These are phyloP conservation scores for Cytospora mali DNA, from an alignment of 2,329 filamentous ascomycete genomes.

Conservation along the genomic window DNA sequence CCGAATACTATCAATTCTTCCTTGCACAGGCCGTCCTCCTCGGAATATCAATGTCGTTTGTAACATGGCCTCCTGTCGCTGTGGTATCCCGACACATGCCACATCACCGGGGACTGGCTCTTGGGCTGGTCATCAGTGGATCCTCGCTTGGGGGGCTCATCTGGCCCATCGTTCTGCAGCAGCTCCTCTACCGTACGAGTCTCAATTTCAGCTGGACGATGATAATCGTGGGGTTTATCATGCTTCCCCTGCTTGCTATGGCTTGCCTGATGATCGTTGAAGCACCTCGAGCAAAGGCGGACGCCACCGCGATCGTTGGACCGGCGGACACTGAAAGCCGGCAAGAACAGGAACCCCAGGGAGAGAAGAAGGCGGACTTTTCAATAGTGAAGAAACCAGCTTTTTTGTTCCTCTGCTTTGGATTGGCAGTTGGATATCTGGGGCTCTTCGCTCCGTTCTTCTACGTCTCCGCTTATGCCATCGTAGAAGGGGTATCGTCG, in stretches of 20 bases:
- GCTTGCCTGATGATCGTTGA: conserved; percentile 35
- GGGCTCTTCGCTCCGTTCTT: conserved; percentile 58
- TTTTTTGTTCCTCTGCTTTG: conserved; percentile 52
- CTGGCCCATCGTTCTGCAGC: conserved; percentile 60
- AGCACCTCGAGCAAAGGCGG: conserved; percentile 28
- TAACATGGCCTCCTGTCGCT: conserved; percentile 41
- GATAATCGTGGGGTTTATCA: conserved; percentile 41
- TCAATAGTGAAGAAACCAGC: conserved; percentile 30
- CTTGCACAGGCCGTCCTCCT: conserved; percentile 41
- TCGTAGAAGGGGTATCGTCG: conserved; percentile 46
- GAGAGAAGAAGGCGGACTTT: background rate
- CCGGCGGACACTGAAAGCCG: conserved; percentile 42
- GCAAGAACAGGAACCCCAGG: conserved; percentile 29
- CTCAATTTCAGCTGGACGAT: conserved; percentile 46
- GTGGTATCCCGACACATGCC: conserved; percentile 40
- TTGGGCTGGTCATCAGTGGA: conserved; percentile 51
- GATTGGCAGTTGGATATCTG: conserved; percentile 45
- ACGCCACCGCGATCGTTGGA: conserved; percentile 37
- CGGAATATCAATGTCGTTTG: conserved; percentile 39
- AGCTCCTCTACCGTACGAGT: conserved; percentile 48
- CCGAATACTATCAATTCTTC: conserved; percentile 45
- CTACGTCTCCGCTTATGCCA: conserved; percentile 53
- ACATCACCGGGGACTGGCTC: conserved; percentile 47
- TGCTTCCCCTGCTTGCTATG: conserved; percentile 38
- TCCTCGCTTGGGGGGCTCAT: conserved; percentile 53